Percentiles rank a stretch among this genome's conserved stretches.
Evolutionary conservation across 257 asterid species (phyloP).

Genomic region (Plantago elongata): DNA sequence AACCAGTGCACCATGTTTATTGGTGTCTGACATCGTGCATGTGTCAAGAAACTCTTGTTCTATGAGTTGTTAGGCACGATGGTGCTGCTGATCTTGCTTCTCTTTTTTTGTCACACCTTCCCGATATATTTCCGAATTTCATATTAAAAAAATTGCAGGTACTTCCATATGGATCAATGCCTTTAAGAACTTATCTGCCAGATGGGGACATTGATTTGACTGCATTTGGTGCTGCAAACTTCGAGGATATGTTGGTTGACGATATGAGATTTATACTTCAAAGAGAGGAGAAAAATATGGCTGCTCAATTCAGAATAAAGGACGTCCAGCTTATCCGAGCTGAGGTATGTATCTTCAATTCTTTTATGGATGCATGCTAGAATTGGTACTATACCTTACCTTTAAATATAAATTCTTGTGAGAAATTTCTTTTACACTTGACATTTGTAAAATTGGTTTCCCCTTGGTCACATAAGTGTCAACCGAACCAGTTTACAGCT

Average conservation of each 20-base stretch:
- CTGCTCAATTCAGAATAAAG: constrained; percentile 59
- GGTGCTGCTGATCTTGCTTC: not conserved
- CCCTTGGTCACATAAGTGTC: no score
- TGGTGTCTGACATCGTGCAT: not conserved
- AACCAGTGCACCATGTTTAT: no score
- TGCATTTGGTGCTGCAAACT: constrained; percentile 50
- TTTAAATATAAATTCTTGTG: no score
- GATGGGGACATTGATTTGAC: constrained; percentile 98
- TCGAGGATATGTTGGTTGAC: constrained; percentile 56
- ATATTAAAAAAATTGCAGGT: constrained; percentile 44
- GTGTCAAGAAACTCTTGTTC: not conserved
- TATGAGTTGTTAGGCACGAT: not conserved
- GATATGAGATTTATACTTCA: constrained; percentile 57
- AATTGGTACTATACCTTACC: not conserved
- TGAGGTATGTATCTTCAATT: constrained; percentile 46
- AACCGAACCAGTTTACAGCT: no score
- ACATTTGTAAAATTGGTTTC: no score
- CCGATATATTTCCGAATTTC: constrained; percentile 6
- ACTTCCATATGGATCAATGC: constrained; percentile 89
- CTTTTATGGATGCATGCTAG: not conserved
- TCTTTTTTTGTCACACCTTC: not conserved
- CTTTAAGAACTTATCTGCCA: constrained; percentile 88
- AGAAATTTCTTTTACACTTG: no score
- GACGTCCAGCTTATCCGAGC: constrained; percentile 86
- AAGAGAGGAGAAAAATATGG: constrained; percentile 48